These are phyloP conservation scores for Teunomyces tritomae DNA, from an alignment of 805 yeast species.

Conservation along the genomic window DNA sequence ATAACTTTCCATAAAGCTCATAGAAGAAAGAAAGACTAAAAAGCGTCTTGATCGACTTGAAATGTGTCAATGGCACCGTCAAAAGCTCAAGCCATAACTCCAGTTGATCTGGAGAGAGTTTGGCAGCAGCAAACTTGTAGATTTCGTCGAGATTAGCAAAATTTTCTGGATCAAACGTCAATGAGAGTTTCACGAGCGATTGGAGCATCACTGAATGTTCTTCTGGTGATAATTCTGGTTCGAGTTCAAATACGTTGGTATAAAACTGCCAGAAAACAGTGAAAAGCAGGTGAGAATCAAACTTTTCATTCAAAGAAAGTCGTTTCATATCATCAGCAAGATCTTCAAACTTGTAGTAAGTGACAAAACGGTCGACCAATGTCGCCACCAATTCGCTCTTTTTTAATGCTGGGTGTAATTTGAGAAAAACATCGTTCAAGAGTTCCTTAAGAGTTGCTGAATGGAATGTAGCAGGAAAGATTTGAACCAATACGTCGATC, in stretches of 20 bases:
- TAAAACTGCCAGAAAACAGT: constrained; percentile 67
- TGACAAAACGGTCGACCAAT: constrained; percentile 68
- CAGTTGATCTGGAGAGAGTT: constrained; percentile 19
- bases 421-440: constrained; percentile 57
- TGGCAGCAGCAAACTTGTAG: constrained; percentile 54
- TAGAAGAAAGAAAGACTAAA: constrained; percentile 49
- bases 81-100: constrained; percentile 46
- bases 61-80: constrained; percentile 47
- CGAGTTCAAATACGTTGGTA: constrained; percentile 48
- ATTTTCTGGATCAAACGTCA: constrained; percentile 64
- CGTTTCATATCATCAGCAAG: constrained; percentile 22
- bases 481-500: constrained; percentile 87
- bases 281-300: constrained; percentile 32
- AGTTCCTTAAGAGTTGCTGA: constrained; percentile 66
- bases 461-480: constrained; percentile 92
- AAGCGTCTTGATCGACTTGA: constrained; percentile 38
- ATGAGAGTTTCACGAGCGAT: constrained; percentile 60
- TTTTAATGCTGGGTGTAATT: constrained; percentile 68
- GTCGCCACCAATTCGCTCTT: constrained; percentile 64
- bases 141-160: constrained; percentile 59
- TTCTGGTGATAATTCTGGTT: constrained; percentile 64
- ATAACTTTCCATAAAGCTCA: constrained; percentile 50
- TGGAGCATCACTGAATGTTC: constrained; percentile 65
- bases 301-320: background rate
- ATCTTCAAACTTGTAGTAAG: constrained; percentile 36